phyloP scores from a whole-genome alignment of 108 stramenopile species.

The Pseudonitzschia multistriata region DNA sequence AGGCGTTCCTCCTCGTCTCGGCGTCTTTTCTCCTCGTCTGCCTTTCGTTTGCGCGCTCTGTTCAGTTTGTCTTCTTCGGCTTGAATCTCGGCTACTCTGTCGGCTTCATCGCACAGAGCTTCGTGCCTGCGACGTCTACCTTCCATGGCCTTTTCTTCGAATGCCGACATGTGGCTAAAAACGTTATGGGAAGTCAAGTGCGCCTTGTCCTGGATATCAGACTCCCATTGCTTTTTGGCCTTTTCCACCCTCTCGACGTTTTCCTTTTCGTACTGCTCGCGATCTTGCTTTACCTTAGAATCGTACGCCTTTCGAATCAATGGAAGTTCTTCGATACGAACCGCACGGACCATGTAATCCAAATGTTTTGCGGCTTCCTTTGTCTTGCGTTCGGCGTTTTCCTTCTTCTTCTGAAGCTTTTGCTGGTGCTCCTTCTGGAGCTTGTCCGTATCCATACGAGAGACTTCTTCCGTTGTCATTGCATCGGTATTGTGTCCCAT shows the following conservation, averaged over 20 bases:
- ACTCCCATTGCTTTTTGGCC: conserved; percentile 75
- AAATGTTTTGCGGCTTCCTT: conserved; percentile 82
- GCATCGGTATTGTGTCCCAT: conserved; percentile 88
- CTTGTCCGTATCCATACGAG: conserved; percentile 62
- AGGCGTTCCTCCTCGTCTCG: conserved; percentile 48
- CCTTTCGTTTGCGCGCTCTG: conserved; percentile 66
- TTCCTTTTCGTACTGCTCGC: conserved; percentile 71
- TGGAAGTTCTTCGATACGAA: conserved; percentile 92
- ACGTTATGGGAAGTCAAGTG: conserved; percentile 48
- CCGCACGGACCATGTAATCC: conserved; percentile 92
- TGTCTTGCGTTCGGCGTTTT: conserved; percentile 85
- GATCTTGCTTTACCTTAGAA: conserved; percentile 60
- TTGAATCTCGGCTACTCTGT: conserved; percentile 62
- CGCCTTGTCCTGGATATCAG: conserved; percentile 68
- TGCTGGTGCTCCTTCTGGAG: conserved; percentile 84
- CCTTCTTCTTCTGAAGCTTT: conserved; percentile 87
- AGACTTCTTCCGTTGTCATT: conserved; percentile 80
- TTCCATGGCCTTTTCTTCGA: conserved; percentile 69
- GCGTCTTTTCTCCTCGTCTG: conserved; percentile 49
- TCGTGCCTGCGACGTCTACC: conserved; percentile 55
- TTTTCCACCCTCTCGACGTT: conserved; percentile 61
- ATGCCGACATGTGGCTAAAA: conserved; percentile 60
- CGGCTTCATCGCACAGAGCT: conserved; percentile 61
- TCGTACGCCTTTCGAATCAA: conserved; percentile 80
- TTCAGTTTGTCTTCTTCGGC: conserved; percentile 76